These are phyloP conservation scores for Saturnispora kantuleensis DNA, from an alignment of 805 yeast species.

Conservation along the genomic window DNA sequence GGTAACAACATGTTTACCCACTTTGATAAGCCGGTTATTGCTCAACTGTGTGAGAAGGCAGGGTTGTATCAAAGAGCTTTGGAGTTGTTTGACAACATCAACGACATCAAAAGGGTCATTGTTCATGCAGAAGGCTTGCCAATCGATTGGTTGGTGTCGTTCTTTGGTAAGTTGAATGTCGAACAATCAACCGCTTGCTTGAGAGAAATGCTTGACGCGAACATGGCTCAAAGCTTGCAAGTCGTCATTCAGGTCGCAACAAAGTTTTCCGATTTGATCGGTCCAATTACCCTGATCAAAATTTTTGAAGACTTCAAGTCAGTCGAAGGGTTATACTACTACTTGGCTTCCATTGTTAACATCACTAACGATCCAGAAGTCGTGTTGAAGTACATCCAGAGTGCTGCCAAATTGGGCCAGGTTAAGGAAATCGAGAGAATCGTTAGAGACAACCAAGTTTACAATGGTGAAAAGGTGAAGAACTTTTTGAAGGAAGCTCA, in stretches of 20 bases:
- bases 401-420: slow-evolving; percentile 87
- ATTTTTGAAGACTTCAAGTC: slow-evolving; percentile 90
- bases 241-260: slow-evolving; percentile 94
- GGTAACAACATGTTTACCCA: slow-evolving; percentile 94
- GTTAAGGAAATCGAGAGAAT: slow-evolving; percentile 90
- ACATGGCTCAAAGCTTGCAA: slow-evolving; percentile 76
- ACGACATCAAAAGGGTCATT: slow-evolving; percentile 91
- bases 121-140: slow-evolving; percentile 80
- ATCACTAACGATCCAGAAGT: slow-evolving; percentile 90
- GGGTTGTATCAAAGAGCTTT: slow-evolving; percentile 92
- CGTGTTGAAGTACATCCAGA: slow-evolving; percentile 89
- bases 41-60: slow-evolving; percentile 89
- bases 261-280: slow-evolving; percentile 88
- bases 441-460: slow-evolving; percentile 86
- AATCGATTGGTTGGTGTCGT: slow-evolving; percentile 85
- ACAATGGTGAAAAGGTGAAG: slow-evolving; percentile 95
- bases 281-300: slow-evolving; percentile 75
- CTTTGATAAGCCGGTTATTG: slow-evolving; percentile 89
- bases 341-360: slow-evolving; percentile 86
- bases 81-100: slow-evolving; percentile 89
- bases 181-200: slow-evolving; percentile 86
- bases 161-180: slow-evolving; percentile 88
- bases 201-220: slow-evolving; percentile 70
- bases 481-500: slow-evolving; percentile 92
- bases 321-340: slow-evolving; percentile 89